These are phyloP conservation scores for Hemisphaericaspora nanyangensis DNA, from an alignment of 805 yeast species.

Conservation along the genomic window DNA sequence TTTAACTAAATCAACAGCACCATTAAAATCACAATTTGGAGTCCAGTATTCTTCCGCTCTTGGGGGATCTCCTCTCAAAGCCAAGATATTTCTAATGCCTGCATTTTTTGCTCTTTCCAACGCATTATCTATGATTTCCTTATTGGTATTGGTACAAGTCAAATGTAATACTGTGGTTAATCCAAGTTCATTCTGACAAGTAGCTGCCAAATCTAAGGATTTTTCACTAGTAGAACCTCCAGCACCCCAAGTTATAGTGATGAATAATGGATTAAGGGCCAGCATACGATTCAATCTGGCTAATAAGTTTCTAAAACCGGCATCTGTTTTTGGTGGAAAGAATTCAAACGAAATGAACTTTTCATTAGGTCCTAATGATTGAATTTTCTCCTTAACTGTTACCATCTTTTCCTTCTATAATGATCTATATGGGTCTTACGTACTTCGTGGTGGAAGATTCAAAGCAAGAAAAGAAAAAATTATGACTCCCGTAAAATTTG, in stretches of 20 bases:
- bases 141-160: slow-evolving; percentile 93
- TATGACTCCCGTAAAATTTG: too few relatives aligned
- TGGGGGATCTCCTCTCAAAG: slow-evolving; percentile 95
- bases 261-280: slow-evolving; percentile 80
- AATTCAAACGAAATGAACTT: slow-evolving; percentile 85
- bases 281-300: slow-evolving; percentile 89
- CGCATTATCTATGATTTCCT: slow-evolving; percentile 73
- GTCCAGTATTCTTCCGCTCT: slow-evolving; percentile 65
- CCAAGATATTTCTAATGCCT: slow-evolving; percentile 88
- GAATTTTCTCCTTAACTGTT: slow-evolving; percentile 51
- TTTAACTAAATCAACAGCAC: slow-evolving; percentile 82
- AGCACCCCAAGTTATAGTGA: slow-evolving; percentile 98
- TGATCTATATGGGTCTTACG: too few relatives aligned
- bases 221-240: slow-evolving; percentile 92
- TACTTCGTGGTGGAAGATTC: too few relatives aligned
- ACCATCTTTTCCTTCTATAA: slow-evolving; percentile 14
- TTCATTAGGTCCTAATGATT: slow-evolving; percentile 45
- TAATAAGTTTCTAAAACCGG: slow-evolving; percentile 78
- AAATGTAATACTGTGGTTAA: slow-evolving; percentile 92
- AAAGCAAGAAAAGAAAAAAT: too few relatives aligned
- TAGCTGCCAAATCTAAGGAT: slow-evolving; percentile 76
- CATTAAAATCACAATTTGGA: slow-evolving; percentile 54
- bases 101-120: slow-evolving; percentile 61
- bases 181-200: slow-evolving; percentile 70
- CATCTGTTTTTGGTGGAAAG: slow-evolving; percentile 95